phyloP scores from a whole-genome alignment of 225 moss, liverwort and hornwort species.

The Physcomitrium patens region DNA sequence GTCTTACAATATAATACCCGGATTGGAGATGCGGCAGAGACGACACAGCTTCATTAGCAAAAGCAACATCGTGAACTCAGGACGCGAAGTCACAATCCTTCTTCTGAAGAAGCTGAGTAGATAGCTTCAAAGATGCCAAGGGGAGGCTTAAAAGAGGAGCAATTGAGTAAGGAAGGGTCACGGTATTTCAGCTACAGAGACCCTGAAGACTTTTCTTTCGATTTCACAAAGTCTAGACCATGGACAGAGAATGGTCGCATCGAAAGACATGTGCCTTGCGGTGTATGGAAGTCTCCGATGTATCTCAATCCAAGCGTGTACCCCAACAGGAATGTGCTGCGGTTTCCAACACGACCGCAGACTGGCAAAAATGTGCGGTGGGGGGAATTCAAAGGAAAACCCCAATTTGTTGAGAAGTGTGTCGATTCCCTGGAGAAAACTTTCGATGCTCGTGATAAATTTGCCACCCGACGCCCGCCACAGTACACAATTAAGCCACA shows the following conservation, averaged over 20 bases:
- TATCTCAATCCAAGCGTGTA: constrained; percentile 47
- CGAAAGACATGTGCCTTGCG: constrained; percentile 36
- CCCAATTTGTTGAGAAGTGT: constrained; percentile 26
- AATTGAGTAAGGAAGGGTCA: constrained; percentile 45
- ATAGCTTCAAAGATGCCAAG: constrained; percentile 15
- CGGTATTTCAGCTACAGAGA: constrained; percentile 37
- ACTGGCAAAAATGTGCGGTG: constrained; percentile 41
- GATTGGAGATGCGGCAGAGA: constrained; percentile 11
- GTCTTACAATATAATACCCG: neutral
- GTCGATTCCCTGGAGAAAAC: constrained; percentile 34
- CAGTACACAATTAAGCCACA: constrained; percentile 43
- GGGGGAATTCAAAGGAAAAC: constrained; percentile 45
- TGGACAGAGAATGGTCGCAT: constrained; percentile 48
- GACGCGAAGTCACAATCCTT: neutral
- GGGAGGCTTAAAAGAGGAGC: constrained; percentile 37
- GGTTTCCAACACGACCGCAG: constrained; percentile 53
- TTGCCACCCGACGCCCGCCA: constrained; percentile 35
- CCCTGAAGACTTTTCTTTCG: constrained; percentile 20
- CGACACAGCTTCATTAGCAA: neutral
- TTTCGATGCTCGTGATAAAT: constrained; percentile 27
- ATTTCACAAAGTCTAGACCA: constrained; percentile 36
- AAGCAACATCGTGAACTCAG: constrained; percentile 5
- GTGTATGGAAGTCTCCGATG: constrained; percentile 51
- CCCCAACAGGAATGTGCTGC: constrained; percentile 42
- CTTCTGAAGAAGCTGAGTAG: neutral